Evolutionary conservation across 371 early-diverging fungal species (phyloP), one percentile per base, ranked within the genome.

Genomic region (Rhizopus sp.): DNA sequence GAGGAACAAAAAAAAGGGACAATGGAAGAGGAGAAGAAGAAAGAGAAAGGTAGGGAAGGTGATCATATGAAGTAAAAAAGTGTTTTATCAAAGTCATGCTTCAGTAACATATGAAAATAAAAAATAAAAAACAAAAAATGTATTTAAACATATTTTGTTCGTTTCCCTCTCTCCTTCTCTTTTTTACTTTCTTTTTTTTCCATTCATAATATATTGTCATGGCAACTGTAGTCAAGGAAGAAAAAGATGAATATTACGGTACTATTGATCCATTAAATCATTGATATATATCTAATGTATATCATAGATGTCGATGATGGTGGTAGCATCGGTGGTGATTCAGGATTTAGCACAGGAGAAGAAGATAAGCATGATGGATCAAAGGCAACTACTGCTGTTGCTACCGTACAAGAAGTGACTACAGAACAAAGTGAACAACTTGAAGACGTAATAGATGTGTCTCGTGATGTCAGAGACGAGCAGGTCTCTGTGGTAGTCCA

Each of bases 321-420:
- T 13, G 33, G 51, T 38, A 64, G 64, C 17, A 54, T 41, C 6
- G 60, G 60, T 30, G 60, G 56, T 6, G 64, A 60, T 31, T 64
- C 64, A 46, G 64, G 64, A 13, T 64, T 60, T 49, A 56, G 65
- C 31, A 37, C 60, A 16, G 60, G 65, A 10, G 47, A 55, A 41
- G 56, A 60, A 8, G 60, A 60, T 9, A 13, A 53, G 12, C 4
- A 34, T 9, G 50, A 52, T 30, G 59, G 29, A 39, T 7, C 17
- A 23, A 9, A 23, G 30, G 33, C 30, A 5, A 23, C 50, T 10
- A 46, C 50, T 13, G 32, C n/a, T 15, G 17, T 51, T 10, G 56
- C 50, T 13, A 38, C n/a, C 7, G 10, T 16, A 13, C 50, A 54
- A 35, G 55, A 44, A 31, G 23, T 23, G 12, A 65, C 17, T 30